phyloP scores from a whole-genome alignment of 352 stramenopile genomes.

The Globisporangium rhizosaccharum region DNA sequence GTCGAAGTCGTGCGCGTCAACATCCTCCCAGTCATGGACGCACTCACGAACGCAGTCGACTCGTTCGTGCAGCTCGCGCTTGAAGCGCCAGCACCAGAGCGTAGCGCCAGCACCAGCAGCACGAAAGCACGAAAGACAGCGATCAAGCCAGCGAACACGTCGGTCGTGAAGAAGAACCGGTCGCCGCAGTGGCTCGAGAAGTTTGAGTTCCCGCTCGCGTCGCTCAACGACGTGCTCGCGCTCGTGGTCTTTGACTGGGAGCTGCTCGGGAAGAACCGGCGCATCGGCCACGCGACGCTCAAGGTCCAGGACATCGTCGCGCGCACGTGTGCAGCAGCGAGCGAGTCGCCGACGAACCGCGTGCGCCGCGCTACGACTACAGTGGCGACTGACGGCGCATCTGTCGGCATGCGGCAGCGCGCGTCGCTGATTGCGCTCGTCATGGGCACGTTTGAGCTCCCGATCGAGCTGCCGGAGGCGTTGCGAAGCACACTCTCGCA shows the following conservation, averaged over 20 bases:
- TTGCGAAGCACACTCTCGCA: constrained; percentile 31
- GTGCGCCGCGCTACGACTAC: background rate
- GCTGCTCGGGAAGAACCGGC: constrained; percentile 35
- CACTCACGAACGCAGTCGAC: constrained; percentile 45
- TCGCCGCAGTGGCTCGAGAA: constrained; percentile 55
- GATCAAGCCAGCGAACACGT: constrained; percentile 32
- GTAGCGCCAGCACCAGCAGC: constrained; percentile 4
- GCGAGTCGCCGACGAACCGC: constrained; percentile 2
- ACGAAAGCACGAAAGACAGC: constrained; percentile 1
- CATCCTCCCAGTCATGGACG: constrained; percentile 55
- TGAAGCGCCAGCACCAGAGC: constrained; percentile 7
- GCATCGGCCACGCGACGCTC: constrained; percentile 42
- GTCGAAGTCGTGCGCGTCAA: constrained; percentile 62
- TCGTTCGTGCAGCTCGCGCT: constrained; percentile 51
- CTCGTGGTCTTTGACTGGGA: constrained; percentile 56
- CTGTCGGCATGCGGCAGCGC: background rate
- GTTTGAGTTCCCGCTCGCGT: constrained; percentile 46
- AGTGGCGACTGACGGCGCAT: no score
- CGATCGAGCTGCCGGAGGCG: constrained; percentile 53
- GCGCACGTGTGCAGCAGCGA: constrained; percentile 18
- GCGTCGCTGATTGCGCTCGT: constrained; percentile 8
- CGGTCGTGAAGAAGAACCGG: constrained; percentile 53
- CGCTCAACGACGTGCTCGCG: constrained; percentile 43
- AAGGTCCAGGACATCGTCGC: constrained; percentile 41
- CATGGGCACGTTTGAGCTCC: constrained; percentile 62